Evolutionary conservation across 2,329 filamentous ascomycete genomes (phyloP), one percentile per base, ranked within the genome.

Genomic region (Elsinoe australis): DNA sequence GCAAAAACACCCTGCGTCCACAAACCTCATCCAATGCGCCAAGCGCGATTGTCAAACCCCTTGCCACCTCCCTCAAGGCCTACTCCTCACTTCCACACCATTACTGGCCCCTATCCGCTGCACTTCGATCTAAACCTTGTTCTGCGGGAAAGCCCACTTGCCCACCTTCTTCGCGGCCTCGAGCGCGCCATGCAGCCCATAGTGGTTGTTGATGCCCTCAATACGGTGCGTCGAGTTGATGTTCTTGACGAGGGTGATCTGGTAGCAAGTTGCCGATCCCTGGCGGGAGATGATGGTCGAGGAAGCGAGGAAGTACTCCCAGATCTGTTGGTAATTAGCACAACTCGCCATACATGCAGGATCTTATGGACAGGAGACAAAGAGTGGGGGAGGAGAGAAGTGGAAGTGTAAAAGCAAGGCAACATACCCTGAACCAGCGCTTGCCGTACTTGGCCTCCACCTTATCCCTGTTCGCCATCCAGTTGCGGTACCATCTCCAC

Each of bases 401-500:
- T 39, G 26, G 29, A 33, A 35, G 24, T 18, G 48, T 47, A 18
- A 52, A 19, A 19, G 15, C 22, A 52, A 75, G 84, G 73, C 76
- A n/a, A n/a, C n/a, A n/a, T n/a, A 89, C 85, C 67, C 90, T 82
- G 79, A 86, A 98, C 92, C 92, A 98, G 63, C 86, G 78, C 64
- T 84, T 82, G 61, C 92, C 92, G 64, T 96, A 96, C 77, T 95
- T 96, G 63, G 85, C 87, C 68, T 85, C 79, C 53, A 95, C 85
- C 74, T 94, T 94, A 51, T 94, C 87, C 58, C 78, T 75, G 77
- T 96, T 96, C 69, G 75, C 87, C 67, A 95, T 78, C 92, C 92
- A 96, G 78, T 96, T 96, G 57, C 92, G 79, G 75, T 96, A 96
- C 92, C 92, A 96, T 64, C 86, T 80, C 92, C 92, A 96, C 54